Evolutionary conservation across 441 rosid genomes (phyloP).

Genomic region (Erysimum cheiri): DNA sequence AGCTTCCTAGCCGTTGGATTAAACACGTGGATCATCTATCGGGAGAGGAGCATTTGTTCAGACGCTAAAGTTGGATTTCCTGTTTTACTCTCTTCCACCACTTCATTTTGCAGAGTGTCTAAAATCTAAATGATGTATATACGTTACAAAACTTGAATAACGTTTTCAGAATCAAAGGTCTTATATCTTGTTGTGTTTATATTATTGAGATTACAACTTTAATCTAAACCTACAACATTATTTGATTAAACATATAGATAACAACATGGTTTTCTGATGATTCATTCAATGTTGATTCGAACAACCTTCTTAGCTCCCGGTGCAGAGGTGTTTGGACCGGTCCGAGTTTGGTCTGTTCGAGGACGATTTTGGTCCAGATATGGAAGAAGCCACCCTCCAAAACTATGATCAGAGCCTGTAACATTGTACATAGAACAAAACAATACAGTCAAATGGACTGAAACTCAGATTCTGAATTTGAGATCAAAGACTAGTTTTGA

Average conservation of each 20-base stretch:
- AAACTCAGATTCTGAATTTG: conserved; percentile 2
- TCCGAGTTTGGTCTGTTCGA: conserved; percentile 10
- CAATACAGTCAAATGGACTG: neutral
- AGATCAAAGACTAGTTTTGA: conserved; percentile 8
- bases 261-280: neutral
- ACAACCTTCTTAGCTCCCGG: conserved; percentile 60
- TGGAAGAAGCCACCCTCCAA: conserved; percentile 56
- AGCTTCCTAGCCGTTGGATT: conserved; percentile 70
- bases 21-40: conserved; percentile 67
- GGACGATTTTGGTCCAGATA: conserved; percentile 30
- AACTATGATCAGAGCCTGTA: conserved; percentile 47
- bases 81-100: neutral
- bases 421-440: neutral
- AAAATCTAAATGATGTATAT: neutral
- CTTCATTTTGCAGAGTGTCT: neutral
- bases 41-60: conserved; percentile 72
- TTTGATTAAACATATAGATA: conserved; percentile 3
- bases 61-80: conserved; percentile 41
- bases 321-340: conserved; percentile 33
- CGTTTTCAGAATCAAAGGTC: neutral
- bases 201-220: neutral
- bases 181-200: neutral
- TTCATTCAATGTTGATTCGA: conserved; percentile 78
- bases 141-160: neutral
- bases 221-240: neutral